Percentiles rank a stretch among this genome's conserved stretches.
Evolutionary conservation across 371 early-diverging fungal genomes (phyloP).

Genomic region (Mortierella sp.): DNA sequence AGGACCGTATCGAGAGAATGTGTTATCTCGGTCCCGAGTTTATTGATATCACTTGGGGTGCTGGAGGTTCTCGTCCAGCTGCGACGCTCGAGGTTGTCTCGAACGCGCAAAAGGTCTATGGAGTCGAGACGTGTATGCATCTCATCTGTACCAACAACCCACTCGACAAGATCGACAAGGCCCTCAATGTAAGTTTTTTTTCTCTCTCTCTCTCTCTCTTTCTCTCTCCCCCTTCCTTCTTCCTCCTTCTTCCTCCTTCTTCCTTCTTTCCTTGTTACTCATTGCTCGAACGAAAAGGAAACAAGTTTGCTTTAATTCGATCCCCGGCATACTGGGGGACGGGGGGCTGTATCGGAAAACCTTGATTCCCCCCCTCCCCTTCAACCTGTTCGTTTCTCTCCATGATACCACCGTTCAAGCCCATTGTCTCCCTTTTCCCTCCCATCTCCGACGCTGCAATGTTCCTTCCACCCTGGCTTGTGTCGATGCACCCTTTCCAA

Average conservation of each 20-base stretch:
- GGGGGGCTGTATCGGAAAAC: conserved; percentile 14
- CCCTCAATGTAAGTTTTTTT: conserved; percentile 67
- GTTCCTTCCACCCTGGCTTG: too few relatives aligned
- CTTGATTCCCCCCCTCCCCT: too few relatives aligned
- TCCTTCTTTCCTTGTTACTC: too few relatives aligned
- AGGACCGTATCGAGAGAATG: conserved; percentile 91
- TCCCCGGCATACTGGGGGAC: too few relatives aligned
- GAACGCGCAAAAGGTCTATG: conserved; percentile 92
- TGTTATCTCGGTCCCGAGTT: conserved; percentile 93
- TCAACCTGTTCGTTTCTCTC: too few relatives aligned
- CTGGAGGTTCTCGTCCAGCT: conserved; percentile 92
- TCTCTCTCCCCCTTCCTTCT: neutral
- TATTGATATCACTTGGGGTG: conserved; percentile 97
- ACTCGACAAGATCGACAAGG: conserved; percentile 84
- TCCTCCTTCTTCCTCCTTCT: too few relatives aligned
- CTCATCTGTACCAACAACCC: conserved; percentile 98
- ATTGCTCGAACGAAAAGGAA: too few relatives aligned
- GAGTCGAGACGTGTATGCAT: conserved; percentile 97
- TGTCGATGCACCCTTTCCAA: too few relatives aligned
- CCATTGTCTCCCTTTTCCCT: too few relatives aligned
- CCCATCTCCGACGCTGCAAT: too few relatives aligned
- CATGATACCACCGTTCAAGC: too few relatives aligned
- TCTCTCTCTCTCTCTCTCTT: neutral
- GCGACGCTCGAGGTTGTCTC: conserved; percentile 88
- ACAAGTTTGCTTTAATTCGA: too few relatives aligned